Conservation (phyloP, 768 basidiomycete genomes). For the Lactarius sp. region DNA sequence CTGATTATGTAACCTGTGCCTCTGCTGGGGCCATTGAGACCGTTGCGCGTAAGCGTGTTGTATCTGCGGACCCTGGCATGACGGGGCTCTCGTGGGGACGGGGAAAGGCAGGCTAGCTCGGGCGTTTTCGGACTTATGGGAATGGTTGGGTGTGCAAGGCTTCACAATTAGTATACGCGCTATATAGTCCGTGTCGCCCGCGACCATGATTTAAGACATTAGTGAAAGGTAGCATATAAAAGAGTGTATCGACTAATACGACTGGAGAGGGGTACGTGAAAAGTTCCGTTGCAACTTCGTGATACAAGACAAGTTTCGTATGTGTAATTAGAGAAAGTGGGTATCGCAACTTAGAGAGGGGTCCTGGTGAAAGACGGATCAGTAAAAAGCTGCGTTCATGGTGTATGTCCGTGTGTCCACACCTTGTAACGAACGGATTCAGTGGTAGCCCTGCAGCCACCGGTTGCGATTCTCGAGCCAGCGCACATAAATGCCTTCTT, state of each 20-base stretch:
- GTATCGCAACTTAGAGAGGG: background rate
- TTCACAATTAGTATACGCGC: background rate
- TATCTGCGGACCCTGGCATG: too few relatives aligned
- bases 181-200: background rate
- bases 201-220: background rate
- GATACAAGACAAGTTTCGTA: background rate
- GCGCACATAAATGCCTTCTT: constrained; percentile 26
- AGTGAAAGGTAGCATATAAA: background rate
- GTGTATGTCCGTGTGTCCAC: background rate
- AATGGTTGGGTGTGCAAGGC: background rate
- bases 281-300: background rate
- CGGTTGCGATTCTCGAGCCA: constrained; percentile 23
- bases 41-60: background rate
- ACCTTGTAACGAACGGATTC: background rate
- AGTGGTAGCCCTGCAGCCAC: background rate
- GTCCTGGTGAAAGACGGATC: background rate
- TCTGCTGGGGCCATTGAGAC: background rate
- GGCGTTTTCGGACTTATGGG: background rate
- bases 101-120: background rate
- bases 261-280: too few relatives aligned
- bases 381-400: background rate
- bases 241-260: background rate
- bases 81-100: background rate
- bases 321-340: background rate
- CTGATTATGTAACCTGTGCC: background rate